Evolutionary conservation across 2,329 filamentous ascomycete species (phyloP).

Genomic region (Fusarium sp.): DNA sequence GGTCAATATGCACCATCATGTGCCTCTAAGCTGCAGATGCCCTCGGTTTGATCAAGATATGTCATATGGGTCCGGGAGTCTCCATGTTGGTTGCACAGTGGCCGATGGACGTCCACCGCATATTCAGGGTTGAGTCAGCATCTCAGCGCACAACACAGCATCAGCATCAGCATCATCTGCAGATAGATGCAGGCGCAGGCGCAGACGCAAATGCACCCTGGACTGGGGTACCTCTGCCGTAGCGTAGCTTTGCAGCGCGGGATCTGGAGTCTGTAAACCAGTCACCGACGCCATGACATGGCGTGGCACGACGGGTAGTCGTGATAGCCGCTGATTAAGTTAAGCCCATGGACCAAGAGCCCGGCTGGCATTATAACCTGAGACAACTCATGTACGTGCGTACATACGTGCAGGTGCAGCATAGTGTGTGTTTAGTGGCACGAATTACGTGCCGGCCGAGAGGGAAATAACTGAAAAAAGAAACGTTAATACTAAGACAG

Average conservation of each 20-base stretch:
- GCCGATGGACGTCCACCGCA: slow-evolving; percentile 24
- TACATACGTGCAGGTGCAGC: background rate
- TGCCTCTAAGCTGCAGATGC: slow-evolving; percentile 36
- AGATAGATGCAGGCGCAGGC: slow-evolving; percentile 3
- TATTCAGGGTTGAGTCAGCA: slow-evolving; percentile 18
- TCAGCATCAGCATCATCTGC: slow-evolving; percentile 11
- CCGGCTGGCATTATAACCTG: slow-evolving; percentile 19
- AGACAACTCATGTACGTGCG: slow-evolving; percentile 28
- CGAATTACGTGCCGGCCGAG: slow-evolving; percentile 17
- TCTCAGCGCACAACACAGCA: background rate
- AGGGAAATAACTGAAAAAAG: slow-evolving; percentile 23
- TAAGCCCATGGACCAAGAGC: slow-evolving; percentile 3
- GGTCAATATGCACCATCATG: slow-evolving; percentile 33
- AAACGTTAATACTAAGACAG: slow-evolving; percentile 6
- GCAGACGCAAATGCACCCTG: background rate
- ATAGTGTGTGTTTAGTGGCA: slow-evolving; percentile 7
- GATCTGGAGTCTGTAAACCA: slow-evolving; percentile 22
- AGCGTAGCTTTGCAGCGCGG: slow-evolving; percentile 26
- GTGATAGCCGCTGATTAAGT: slow-evolving; percentile 1
- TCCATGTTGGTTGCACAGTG: slow-evolving; percentile 28
- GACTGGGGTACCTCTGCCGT: slow-evolving; percentile 18
- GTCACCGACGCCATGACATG: background rate
- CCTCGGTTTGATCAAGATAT: slow-evolving; percentile 26
- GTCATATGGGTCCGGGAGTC: slow-evolving; percentile 34
- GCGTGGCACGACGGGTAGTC: background rate